Evolutionary conservation across 2,329 filamentous ascomycete genomes (phyloP).

Genomic region (Xylaria hypoxylon): DNA sequence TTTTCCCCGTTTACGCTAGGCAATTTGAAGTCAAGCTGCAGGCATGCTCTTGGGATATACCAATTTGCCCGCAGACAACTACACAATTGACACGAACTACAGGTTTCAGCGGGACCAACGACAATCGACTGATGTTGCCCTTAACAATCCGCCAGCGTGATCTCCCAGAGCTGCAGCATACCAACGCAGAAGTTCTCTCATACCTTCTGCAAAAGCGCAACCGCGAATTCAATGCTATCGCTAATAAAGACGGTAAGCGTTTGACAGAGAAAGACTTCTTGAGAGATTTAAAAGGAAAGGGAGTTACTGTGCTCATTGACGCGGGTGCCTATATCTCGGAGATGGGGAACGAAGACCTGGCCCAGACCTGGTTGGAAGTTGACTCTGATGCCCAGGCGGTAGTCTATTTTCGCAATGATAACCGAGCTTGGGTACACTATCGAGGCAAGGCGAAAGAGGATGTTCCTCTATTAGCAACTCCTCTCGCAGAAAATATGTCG

Average conservation of each 20-base stretch:
- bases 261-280: constrained; percentile 62
- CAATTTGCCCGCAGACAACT: constrained; percentile 52
- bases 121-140: constrained; percentile 69
- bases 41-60: constrained; percentile 75
- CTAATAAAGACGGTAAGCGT: constrained; percentile 49
- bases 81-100: constrained; percentile 43
- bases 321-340: constrained; percentile 74
- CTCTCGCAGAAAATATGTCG: constrained; percentile 62
- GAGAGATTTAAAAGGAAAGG: constrained; percentile 24
- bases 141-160: constrained; percentile 71
- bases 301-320: constrained; percentile 66
- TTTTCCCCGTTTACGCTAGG: constrained; percentile 73
- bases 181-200: constrained; percentile 71
- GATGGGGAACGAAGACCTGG: constrained; percentile 65
- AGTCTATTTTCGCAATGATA: constrained; percentile 63
- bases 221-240: constrained; percentile 56
- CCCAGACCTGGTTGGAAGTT: constrained; percentile 61
- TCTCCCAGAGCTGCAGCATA: constrained; percentile 65
- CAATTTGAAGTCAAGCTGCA: constrained; percentile 73
- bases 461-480: constrained; percentile 61
- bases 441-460: constrained; percentile 46
- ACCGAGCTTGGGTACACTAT: constrained; percentile 59
- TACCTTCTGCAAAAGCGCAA: constrained; percentile 67
- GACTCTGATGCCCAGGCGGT: constrained; percentile 60
- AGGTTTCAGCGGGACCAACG: constrained; percentile 79